Base-by-base conservation (phyloP, 805 yeast species). In the Pichia californica region DNA sequence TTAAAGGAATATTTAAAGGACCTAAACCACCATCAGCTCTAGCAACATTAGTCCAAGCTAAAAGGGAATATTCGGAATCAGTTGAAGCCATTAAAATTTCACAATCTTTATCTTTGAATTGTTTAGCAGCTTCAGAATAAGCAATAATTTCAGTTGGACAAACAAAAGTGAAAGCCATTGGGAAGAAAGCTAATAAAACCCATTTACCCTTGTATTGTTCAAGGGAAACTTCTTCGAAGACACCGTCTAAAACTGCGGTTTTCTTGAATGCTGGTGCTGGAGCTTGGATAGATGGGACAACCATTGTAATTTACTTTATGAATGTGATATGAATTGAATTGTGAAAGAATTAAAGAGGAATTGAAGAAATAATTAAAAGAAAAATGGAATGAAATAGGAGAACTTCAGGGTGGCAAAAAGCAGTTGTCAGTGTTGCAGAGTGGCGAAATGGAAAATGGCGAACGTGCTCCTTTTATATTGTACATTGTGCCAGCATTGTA, bases 111-210 rank as follows among this genome's bases (percentile, higher is more conserved):
- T 78, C 94, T 58, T 83, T 68, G 73, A 93, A 93, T 77, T 83
- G 81, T 76, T 81, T 79, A 59, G 79, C 85, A 57, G 97, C 96
- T 59, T 91, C 96, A 52, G 96, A 86, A 83, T 88, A 93, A 58
- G 98, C 98, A 70, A 93, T 82, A 76, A 93, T 89, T 77, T 93
- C 98, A 57, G 99, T 93, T 70, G 99, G 99, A 75, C 99, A 93
- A 52, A 93, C 98, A 59, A 93, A 93, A 49, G 99, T 93, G 89
- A 93, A 93, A 41, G 99, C 99, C 79, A 91, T 75, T 70, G 99
- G 99, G 68, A 93, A 83, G 76, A 93, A 93, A 52, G 94, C 98
- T 62, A 93, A 77, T 54, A 93, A 71, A 56, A 93, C 96, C 95
- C 97, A 93, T 73, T 93, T 87, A 64, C 99, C 99, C 75, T 83